These are phyloP conservation scores for Bipolaris cookei DNA, from an alignment of 2,329 filamentous ascomycete genomes.

Conservation along the genomic window DNA sequence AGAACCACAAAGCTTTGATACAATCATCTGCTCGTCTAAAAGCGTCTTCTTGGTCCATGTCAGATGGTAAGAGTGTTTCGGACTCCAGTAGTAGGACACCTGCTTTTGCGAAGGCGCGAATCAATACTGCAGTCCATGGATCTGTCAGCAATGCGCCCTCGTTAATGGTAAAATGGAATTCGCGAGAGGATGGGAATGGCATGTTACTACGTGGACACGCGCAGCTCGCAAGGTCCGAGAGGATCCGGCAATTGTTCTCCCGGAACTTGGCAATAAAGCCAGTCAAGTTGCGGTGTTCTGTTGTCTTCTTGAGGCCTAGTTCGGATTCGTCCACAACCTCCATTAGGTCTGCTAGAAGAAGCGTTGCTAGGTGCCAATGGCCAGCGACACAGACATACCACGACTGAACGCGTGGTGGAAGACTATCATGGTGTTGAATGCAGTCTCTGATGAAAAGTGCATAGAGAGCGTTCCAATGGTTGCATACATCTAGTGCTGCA, in stretches of 20 bases:
- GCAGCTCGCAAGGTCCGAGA: conserved; percentile 58
- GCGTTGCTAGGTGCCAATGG: conserved; percentile 64
- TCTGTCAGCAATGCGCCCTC: conserved; percentile 65
- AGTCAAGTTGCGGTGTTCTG: conserved; percentile 32
- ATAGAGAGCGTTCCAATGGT: conserved; percentile 63
- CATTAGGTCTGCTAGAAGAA: conserved; percentile 63
- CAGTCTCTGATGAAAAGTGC: conserved; percentile 61
- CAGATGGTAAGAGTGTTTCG: conserved; percentile 27
- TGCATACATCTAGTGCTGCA: conserved; percentile 58
- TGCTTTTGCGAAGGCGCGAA: conserved; percentile 60
- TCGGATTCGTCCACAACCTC: conserved; percentile 56
- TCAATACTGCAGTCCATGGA: conserved; percentile 64
- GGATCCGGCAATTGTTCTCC: conserved; percentile 53
- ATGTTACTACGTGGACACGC: conserved; percentile 48
- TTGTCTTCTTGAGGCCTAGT: conserved; percentile 30
- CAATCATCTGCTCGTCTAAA: conserved; percentile 56
- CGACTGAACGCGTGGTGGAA: conserved; percentile 62
- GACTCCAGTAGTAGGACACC: conserved; percentile 51
- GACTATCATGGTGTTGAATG: conserved; percentile 56
- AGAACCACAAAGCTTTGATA: conserved; percentile 60
- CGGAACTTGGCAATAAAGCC: conserved; percentile 53
- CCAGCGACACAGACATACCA: conserved; percentile 65
- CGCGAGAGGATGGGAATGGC: conserved; percentile 44
- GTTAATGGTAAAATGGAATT: conserved; percentile 62
- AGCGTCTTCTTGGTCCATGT: conserved; percentile 30